Percentiles rank a stretch among this genome's conserved stretches.
phyloP scores from a whole-genome alignment of 2,329 filamentous ascomycete genomes.

The Calonectria hawksworthii region DNA sequence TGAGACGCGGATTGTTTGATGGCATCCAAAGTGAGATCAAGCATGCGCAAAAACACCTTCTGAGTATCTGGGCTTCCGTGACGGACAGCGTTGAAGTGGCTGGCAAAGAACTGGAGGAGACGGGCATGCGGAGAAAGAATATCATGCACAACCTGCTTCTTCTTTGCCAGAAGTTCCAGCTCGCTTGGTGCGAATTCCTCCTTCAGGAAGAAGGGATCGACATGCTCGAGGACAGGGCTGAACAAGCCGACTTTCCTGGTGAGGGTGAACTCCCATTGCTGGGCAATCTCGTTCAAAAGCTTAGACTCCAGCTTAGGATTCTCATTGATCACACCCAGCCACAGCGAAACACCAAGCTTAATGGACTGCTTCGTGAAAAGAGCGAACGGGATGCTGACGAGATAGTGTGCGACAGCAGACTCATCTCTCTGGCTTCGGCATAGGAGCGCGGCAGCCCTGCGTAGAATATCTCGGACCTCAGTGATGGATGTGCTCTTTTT shows the following conservation, averaged over 20 bases:
- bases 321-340: conserved; percentile 97
- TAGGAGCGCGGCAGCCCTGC: conserved; percentile 87
- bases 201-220: conserved; percentile 90
- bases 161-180: conserved; percentile 78
- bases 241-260: conserved; percentile 86
- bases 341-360: conserved; percentile 93
- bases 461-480: conserved; percentile 85
- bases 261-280: conserved; percentile 91
- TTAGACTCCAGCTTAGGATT: conserved; percentile 90
- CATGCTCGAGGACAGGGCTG: conserved; percentile 77
- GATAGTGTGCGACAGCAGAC: conserved; percentile 83
- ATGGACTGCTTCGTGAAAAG: conserved; percentile 96
- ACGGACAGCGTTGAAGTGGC: conserved; percentile 95
- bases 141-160: conserved; percentile 85
- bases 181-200: conserved; percentile 96
- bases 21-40: conserved; percentile 83
- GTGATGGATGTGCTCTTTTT: conserved; percentile 78
- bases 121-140: conserved; percentile 88
- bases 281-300: conserved; percentile 87
- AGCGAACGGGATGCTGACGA: conserved; percentile 93
- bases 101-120: conserved; percentile 89
- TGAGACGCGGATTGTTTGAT: conserved; percentile 80
- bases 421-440: conserved; percentile 84
- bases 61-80: conserved; percentile 87
- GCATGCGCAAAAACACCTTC: conserved; percentile 83